These are phyloP conservation scores for Psilocybe cyanescens DNA, from an alignment of 768 basidiomycete species.

Conservation along the genomic window DNA sequence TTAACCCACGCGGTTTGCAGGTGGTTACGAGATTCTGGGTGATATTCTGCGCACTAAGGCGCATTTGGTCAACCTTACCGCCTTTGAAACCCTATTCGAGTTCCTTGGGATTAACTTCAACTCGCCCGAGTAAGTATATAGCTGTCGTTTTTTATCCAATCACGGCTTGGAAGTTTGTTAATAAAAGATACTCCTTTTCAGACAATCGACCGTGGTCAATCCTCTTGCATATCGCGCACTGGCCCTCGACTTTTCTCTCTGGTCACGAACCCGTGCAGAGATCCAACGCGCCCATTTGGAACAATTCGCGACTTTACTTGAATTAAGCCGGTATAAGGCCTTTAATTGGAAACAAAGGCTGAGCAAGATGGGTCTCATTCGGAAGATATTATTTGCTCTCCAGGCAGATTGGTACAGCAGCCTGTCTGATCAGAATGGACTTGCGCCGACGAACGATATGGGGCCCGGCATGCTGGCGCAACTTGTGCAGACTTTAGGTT, in stretches of 20 bases:
- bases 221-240: slow-evolving; percentile 80
- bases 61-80: slow-evolving; percentile 74
- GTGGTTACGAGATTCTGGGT: slow-evolving; percentile 87
- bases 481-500: slow-evolving; percentile 63
- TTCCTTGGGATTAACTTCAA: slow-evolving; percentile 87
- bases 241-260: slow-evolving; percentile 89
- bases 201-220: slow-evolving; percentile 84
- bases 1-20: slow-evolving; percentile 38
- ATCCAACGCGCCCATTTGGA: slow-evolving; percentile 82
- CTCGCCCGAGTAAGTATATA: slow-evolving; percentile 70
- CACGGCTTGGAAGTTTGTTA: neutral
- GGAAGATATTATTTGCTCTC: slow-evolving; percentile 79
- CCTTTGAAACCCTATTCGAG: slow-evolving; percentile 84
- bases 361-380: slow-evolving; percentile 67
- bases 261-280: slow-evolving; percentile 69
- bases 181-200: slow-evolving; percentile 26
- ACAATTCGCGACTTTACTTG: slow-evolving; percentile 78
- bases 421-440: neutral
- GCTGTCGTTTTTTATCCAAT: neutral
- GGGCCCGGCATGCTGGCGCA: slow-evolving; percentile 45
- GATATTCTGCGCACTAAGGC: slow-evolving; percentile 75
- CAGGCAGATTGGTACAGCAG: slow-evolving; percentile 76
- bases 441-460: neutral
- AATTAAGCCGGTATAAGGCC: slow-evolving; percentile 69
- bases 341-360: slow-evolving; percentile 83